phyloP scores from a whole-genome alignment of 179 eudicot species.

The Amaranthus tricolor region DNA sequence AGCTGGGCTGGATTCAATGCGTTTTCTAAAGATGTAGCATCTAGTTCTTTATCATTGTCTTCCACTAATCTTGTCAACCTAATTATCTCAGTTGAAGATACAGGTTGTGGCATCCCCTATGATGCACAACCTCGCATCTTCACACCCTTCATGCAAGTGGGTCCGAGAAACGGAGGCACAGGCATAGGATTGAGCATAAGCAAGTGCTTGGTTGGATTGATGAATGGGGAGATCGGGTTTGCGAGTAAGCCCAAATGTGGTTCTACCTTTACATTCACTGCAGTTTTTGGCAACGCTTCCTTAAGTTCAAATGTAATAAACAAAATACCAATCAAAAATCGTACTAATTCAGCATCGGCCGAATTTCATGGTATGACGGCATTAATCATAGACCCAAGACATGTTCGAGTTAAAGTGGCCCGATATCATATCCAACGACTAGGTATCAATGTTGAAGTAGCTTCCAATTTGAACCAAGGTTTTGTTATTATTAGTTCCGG shows the following conservation, averaged over 20 bases:
- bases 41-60: conserved; percentile 24
- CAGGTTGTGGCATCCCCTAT: conserved; percentile 73
- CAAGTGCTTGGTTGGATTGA: conserved; percentile 78
- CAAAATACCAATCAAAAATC: conserved; percentile 35
- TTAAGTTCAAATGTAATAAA: conserved; percentile 36
- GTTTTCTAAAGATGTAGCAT: conserved; percentile 36
- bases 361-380: conserved; percentile 70
- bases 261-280: conserved; percentile 76
- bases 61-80: conserved; percentile 46
- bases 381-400: conserved; percentile 60
- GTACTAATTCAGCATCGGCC: conserved; percentile 36
- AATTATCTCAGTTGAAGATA: conserved; percentile 78
- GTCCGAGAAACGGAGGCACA: conserved; percentile 69
- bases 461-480: conserved; percentile 49
- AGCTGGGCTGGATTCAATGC: conserved; percentile 76
- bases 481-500: conserved; percentile 33
- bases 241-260: conserved; percentile 55
- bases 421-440: conserved; percentile 72
- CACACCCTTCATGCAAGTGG: conserved; percentile 85
- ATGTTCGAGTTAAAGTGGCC: conserved; percentile 71
- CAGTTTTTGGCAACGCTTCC: conserved; percentile 40
- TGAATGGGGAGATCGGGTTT: conserved; percentile 80
- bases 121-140: conserved; percentile 70
- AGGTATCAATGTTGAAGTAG: conserved; percentile 65
- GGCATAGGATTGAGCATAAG: conserved; percentile 91